Evolutionary conservation across 768 basidiomycete species (phyloP).

Genomic region (Hygrocybe punicea): DNA sequence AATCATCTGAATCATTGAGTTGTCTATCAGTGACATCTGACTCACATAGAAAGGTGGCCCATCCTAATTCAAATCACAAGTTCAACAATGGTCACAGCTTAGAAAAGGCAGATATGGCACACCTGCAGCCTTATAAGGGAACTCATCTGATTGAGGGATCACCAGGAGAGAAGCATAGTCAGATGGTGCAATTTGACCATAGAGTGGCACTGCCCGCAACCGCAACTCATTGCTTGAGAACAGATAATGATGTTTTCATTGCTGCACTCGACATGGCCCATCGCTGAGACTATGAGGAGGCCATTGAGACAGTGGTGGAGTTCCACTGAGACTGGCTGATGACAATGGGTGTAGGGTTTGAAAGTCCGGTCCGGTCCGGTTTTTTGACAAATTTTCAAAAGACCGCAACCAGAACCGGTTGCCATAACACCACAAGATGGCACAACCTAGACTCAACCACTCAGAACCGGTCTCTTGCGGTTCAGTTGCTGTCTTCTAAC

Average conservation of each 20-base stretch:
- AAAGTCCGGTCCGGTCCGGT: no score
- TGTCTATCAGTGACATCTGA: neutral
- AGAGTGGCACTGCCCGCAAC: constrained; percentile 16
- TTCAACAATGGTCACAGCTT: neutral
- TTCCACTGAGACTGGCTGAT: no score
- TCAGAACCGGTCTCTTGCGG: no score
- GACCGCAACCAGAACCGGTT: no score
- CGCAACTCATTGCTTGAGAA: constrained; percentile 21
- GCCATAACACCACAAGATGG: no score
- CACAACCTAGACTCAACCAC: no score
- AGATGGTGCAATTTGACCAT: constrained; percentile 12
- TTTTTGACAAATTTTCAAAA: no score
- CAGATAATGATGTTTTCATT: constrained; percentile 19
- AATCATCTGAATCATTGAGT: neutral
- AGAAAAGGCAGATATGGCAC: constrained; percentile 4
- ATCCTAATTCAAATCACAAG: constrained; percentile 14
- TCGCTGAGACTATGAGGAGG: no score
- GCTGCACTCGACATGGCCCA: no score
- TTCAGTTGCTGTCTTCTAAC: no score
- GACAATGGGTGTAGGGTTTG: no score
- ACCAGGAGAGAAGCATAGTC: constrained; percentile 14
- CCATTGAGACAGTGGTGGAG: no score
- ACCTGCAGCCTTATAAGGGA: constrained; percentile 21
- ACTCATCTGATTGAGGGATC: constrained; percentile 9
- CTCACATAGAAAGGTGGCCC: constrained; percentile 22